Evolutionary conservation across 306 rosid genomes (phyloP), one percentile per base, ranked within the genome.

Genomic region (Inga laurina): DNA sequence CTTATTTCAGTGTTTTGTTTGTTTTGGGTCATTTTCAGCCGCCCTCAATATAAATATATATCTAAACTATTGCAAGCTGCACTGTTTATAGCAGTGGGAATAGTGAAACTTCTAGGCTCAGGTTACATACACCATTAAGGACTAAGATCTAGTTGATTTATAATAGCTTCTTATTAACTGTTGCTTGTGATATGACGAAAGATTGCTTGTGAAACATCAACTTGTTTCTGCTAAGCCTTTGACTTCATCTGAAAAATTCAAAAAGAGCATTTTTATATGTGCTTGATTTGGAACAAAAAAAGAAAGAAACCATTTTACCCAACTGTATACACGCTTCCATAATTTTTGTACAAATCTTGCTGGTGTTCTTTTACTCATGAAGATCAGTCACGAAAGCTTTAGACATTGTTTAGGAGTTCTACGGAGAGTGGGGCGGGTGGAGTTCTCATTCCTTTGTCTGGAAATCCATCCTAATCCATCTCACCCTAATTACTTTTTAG

Each of bases 131-230:
- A n/a, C 22, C 30, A 57, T 57, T 8, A 21, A n/a, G 12, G 13
- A 57, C 65, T 21, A 57, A 57, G 27, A n/a, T n/a, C 65, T 57
- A 57, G 11, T n/a, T 43, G 37, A 54, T 74, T 44, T 30, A 43
- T 79, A 34, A 21, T 74, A 75, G 56, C 78, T 80, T 84, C 35
- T 75, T 37, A 48, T n/a, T 80, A 45, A 35, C 67, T 24, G 62
- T 54, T 51, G 21, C 32, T 56, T 49, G 57, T 37, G 56, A 44
- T 56, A 21, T 24, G 32, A 51, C 2, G 27, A 44, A 80, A 83
- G 19, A 43, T 82, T 77, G 34, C 43, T 57, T 15, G 10, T 19
- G 32, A 48, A 73, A 49, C 48, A 39, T 72, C 10, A 56, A 24
- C 24, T 56, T 62, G 15, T n/a, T n/a, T n/a, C 32, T 59, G 14